Evolutionary conservation across 345 rosid genomes (phyloP).

Genomic region (Arabidopsis thaliana): DNA sequence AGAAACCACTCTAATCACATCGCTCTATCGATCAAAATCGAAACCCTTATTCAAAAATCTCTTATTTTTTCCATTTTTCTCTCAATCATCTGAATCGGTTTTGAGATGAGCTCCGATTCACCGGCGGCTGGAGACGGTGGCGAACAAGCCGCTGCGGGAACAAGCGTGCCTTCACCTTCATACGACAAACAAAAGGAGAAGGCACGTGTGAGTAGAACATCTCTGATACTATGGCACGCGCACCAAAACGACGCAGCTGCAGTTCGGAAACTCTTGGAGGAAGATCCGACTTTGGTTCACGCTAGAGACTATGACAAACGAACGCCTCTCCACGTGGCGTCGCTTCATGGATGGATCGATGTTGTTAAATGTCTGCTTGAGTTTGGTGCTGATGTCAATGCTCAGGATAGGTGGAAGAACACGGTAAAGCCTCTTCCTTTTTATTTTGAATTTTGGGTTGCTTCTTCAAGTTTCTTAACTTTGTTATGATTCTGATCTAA

Average conservation of each 20-base stretch:
- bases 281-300: conserved; percentile 78
- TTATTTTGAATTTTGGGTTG: neutral
- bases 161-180: conserved; percentile 45
- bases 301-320: conserved; percentile 95
- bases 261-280: conserved; percentile 90
- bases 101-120: conserved; percentile 61
- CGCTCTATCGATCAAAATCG: neutral
- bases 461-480: neutral
- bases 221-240: conserved; percentile 95
- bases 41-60: neutral
- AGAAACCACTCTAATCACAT: neutral
- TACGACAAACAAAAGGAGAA: conserved; percentile 88
- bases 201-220: conserved; percentile 97
- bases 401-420: conserved; percentile 99
- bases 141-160: conserved; percentile 41
- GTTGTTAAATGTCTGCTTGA: conserved; percentile 88
- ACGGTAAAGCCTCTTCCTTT: conserved; percentile 53
- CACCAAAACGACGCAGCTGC: conserved; percentile 92
- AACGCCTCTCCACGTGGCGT: conserved; percentile 95
- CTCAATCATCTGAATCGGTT: conserved; percentile 31
- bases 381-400: conserved; percentile 96
- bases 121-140: conserved; percentile 49
- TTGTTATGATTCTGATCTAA: conserved; percentile 27
- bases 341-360: conserved; percentile 95
- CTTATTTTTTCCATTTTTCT: neutral